These are phyloP conservation scores for Lachancea mirantina DNA, from an alignment of 805 yeast genomes.

Conservation along the genomic window DNA sequence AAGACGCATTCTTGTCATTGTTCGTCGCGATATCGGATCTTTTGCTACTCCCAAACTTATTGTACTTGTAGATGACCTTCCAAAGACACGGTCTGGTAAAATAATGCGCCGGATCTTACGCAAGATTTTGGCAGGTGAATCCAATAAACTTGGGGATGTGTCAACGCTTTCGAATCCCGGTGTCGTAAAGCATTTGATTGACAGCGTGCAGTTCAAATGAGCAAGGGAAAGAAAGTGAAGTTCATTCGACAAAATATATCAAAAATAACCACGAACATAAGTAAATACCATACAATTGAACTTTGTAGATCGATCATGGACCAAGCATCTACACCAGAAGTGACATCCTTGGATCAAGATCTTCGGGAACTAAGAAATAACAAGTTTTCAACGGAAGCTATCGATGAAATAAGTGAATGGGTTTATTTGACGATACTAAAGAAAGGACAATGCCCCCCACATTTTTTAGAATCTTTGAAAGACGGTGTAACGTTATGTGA, in stretches of 20 bases:
- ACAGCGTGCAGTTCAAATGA: slow-evolving; percentile 42
- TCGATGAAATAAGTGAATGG: slow-evolving; percentile 48
- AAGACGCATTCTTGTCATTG: slow-evolving; percentile 59
- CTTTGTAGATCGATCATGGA: no score
- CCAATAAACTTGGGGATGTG: slow-evolving; percentile 75
- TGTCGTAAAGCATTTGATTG: slow-evolving; percentile 60
- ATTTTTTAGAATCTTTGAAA: slow-evolving; percentile 49
- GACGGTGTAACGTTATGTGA: slow-evolving; percentile 55
- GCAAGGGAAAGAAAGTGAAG: no score
- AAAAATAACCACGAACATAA: no score
- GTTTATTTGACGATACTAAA: slow-evolving; percentile 36
- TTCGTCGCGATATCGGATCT: slow-evolving; percentile 75
- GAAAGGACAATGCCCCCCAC: slow-evolving; percentile 25
- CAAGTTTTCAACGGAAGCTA: slow-evolving; percentile 41
- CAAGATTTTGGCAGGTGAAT: slow-evolving; percentile 67
- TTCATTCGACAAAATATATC: no score
- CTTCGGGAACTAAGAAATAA: slow-evolving; percentile 41
- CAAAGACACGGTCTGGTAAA: slow-evolving; percentile 82
- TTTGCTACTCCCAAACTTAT: slow-evolving; percentile 79
- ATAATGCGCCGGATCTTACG: slow-evolving; percentile 82
- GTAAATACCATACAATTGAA: no score
- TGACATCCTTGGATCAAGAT: slow-evolving; percentile 60
- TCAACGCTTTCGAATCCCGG: slow-evolving; percentile 72
- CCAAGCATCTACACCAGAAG: slow-evolving; percentile 28
- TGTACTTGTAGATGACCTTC: slow-evolving; percentile 66